Conservation (phyloP, 176 grass and related monocot genomes). For the Saccharum officinarum region DNA sequence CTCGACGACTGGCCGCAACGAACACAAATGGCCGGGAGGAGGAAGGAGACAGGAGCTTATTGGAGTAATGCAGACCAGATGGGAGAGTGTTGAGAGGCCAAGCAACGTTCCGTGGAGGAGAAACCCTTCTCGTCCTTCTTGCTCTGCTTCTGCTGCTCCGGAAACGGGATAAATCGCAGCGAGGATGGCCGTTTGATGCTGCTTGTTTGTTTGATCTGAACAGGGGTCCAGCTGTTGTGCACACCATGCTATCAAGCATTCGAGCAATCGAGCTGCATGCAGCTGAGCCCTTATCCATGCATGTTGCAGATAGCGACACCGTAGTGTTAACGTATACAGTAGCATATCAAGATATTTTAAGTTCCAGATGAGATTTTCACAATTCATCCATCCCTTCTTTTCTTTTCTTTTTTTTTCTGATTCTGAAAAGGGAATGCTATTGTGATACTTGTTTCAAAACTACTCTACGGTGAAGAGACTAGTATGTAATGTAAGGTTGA, state of each 20-base stretch:
- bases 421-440: too few species aligned
- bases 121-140: not conserved
- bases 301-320: not conserved
- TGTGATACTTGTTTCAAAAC: too few species aligned
- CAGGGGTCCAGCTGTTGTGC: constrained; percentile 35
- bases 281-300: not conserved
- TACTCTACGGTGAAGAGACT: too few species aligned
- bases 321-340: not conserved
- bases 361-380: too few species aligned
- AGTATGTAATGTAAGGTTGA: too few species aligned
- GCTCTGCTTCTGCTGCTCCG: not conserved
- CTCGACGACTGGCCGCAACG: constrained; percentile 15
- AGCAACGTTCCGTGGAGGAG: constrained; percentile 27
- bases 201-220: not conserved
- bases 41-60: not conserved
- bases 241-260: not conserved
- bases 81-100: constrained; percentile 3
- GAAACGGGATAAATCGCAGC: not conserved
- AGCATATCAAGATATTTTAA: too few species aligned
- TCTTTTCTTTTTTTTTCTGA: too few species aligned
- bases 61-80: too few species aligned
- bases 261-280: not conserved
- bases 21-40: not conserved
- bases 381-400: too few species aligned
- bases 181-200: not conserved